A percentile compares a stretch with the other conserved stretches of the same genome.
phyloP scores from a whole-genome alignment of 1,139 yeast genomes.

The Zygosaccharomyces sapae region DNA sequence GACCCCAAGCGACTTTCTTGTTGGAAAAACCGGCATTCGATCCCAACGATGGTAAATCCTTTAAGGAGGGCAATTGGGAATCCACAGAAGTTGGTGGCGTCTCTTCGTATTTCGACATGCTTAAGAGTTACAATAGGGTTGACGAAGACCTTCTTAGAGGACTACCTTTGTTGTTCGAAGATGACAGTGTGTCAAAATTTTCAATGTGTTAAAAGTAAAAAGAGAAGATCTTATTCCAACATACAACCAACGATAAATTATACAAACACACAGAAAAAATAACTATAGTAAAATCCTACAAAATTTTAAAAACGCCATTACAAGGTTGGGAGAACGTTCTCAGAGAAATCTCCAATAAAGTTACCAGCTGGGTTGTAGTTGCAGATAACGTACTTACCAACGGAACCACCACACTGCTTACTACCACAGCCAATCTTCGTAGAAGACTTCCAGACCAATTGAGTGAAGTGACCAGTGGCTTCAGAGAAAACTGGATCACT shows the following conservation, averaged over 20 bases:
- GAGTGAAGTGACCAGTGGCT: constrained; percentile 73
- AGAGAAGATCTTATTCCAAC: not conserved
- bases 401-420: constrained; percentile 43
- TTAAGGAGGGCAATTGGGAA: constrained; percentile 41
- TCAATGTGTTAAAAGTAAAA: not conserved
- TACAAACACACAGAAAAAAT: constrained; percentile 45
- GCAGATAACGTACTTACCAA: constrained; percentile 58
- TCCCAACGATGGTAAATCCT: constrained; percentile 73
- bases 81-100: constrained; percentile 24
- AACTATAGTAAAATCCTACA: constrained; percentile 5
- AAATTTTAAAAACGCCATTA: not conserved
- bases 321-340: constrained; percentile 30
- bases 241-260: not conserved
- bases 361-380: constrained; percentile 63
- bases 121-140: constrained; percentile 30
- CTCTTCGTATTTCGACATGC: constrained; percentile 50
- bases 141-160: not conserved
- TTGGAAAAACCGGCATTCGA: constrained; percentile 42
- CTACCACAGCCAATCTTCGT: constrained; percentile 73
- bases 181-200: not conserved
- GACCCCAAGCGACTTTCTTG: constrained; percentile 43
- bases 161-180: constrained; percentile 1
- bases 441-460: constrained; percentile 73
- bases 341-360: constrained; percentile 41
- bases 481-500: constrained; percentile 41